Percentiles rank a stretch among this genome's conserved stretches.
Conservation (phyloP, 345 rosid genomes). For the Sapria himalayana region DNA sequence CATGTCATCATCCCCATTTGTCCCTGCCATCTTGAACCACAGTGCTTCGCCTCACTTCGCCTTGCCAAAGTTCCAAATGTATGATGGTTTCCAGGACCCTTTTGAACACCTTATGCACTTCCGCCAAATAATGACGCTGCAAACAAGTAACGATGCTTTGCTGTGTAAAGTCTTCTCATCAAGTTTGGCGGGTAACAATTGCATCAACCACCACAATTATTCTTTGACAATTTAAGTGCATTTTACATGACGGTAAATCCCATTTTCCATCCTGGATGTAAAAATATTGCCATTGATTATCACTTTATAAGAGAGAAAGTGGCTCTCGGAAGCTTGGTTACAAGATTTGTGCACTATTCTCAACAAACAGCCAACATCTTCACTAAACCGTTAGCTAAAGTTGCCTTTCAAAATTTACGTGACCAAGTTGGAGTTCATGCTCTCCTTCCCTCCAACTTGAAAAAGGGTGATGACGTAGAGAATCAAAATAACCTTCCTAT, state of each 20-base stretch:
- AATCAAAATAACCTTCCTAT: too few relatives aligned
- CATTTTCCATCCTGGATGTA: background rate
- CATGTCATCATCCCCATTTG: too few relatives aligned
- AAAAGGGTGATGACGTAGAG: background rate
- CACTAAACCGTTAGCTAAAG: background rate
- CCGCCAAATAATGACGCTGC: too few relatives aligned
- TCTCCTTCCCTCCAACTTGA: background rate
- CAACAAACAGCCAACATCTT: background rate
- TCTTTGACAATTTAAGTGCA: background rate
- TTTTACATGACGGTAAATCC: background rate
- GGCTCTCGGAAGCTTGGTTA: background rate
- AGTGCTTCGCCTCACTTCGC: too few relatives aligned
- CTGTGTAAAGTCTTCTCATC: too few relatives aligned
- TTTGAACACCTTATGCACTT: too few relatives aligned
- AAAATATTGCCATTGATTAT: background rate
- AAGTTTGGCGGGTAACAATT: background rate
- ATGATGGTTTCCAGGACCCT: too few relatives aligned
- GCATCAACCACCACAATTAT: background rate
- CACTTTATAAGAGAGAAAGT: background rate
- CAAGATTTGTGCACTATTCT: background rate
- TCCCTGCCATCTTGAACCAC: too few relatives aligned
- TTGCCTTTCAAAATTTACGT: background rate
- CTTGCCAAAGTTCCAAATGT: too few relatives aligned
- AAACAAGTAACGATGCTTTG: too few relatives aligned
- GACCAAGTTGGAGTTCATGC: background rate